These are phyloP conservation scores for Aspergillus sp. DNA, from an alignment of 2,329 filamentous ascomycete species.

Conservation along the genomic window DNA sequence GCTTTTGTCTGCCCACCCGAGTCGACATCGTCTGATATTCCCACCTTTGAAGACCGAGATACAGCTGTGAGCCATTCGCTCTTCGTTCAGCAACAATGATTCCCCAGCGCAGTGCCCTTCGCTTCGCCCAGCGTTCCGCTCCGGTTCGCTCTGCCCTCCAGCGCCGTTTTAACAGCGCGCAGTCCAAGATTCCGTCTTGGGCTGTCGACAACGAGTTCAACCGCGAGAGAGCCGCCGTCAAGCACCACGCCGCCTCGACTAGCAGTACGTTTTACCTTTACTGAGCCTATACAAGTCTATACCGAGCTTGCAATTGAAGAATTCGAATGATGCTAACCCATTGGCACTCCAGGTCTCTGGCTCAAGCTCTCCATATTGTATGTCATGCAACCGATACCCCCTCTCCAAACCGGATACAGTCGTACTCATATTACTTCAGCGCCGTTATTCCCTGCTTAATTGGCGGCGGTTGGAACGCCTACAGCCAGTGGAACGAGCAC, in stretches of 20 bases:
- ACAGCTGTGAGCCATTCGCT: slow-evolving; percentile 14
- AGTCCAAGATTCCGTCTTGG: slow-evolving; percentile 61
- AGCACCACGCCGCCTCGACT: slow-evolving; percentile 82
- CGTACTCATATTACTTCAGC: slow-evolving; percentile 50
- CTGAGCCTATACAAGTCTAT: slow-evolving; percentile 4
- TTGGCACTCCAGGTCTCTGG: slow-evolving; percentile 72
- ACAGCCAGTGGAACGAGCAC: slow-evolving; percentile 89
- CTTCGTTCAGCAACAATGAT: slow-evolving; percentile 55
- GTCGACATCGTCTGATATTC: slow-evolving; percentile 25
- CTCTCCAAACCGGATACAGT: not conserved
- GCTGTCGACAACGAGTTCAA: slow-evolving; percentile 85
- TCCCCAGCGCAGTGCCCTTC: slow-evolving; percentile 61
- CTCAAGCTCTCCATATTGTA: slow-evolving; percentile 96
- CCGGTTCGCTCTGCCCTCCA: slow-evolving; percentile 59
- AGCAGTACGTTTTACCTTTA: slow-evolving; percentile 63
- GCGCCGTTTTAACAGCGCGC: slow-evolving; percentile 69
- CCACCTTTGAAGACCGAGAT: slow-evolving; percentile 17
- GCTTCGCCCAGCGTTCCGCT: slow-evolving; percentile 58
- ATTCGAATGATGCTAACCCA: slow-evolving; percentile 23
- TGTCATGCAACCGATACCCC: slow-evolving; percentile 39
- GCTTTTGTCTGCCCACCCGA: slow-evolving; percentile 23
- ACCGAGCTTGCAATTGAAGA: not conserved
- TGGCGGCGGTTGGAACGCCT: slow-evolving; percentile 77
- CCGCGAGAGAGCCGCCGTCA: slow-evolving; percentile 84
- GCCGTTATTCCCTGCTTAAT: slow-evolving; percentile 71